Percentiles rank a stretch among this genome's conserved stretches.
These are phyloP conservation scores for Xylaria castorea DNA, from an alignment of 495 filamentous ascomycete genomes.

Conservation along the genomic window DNA sequence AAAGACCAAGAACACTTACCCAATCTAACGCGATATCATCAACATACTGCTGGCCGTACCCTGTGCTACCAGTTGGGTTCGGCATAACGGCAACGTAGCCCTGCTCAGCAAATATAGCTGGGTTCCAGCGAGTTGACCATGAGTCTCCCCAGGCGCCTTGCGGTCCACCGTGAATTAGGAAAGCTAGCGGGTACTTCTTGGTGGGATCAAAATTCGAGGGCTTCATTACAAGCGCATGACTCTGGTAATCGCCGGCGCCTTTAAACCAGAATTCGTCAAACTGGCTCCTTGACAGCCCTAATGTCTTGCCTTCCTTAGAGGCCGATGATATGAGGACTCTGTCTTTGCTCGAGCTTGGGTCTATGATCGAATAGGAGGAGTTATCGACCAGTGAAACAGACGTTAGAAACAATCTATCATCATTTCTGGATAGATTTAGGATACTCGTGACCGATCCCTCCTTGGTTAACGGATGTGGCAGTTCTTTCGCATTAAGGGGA, in stretches of 20 bases:
- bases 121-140: slow-evolving; percentile 93
- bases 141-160: slow-evolving; percentile 84
- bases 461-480: slow-evolving; percentile 63
- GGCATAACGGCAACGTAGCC: slow-evolving; percentile 88
- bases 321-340: slow-evolving; percentile 65
- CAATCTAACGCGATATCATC: slow-evolving; percentile 79
- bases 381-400: slow-evolving; percentile 73
- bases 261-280: slow-evolving; percentile 76
- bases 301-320: slow-evolving; percentile 69
- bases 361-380: slow-evolving; percentile 67
- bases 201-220: slow-evolving; percentile 76
- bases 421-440: slow-evolving; percentile 53
- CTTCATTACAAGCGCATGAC: slow-evolving; percentile 83
- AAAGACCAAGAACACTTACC: slow-evolving; percentile 36
- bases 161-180: slow-evolving; percentile 87
- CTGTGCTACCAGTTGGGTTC: slow-evolving; percentile 86
- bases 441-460: slow-evolving; percentile 67
- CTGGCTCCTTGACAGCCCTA: slow-evolving; percentile 68
- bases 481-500: slow-evolving; percentile 56
- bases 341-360: slow-evolving; percentile 53
- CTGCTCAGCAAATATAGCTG: slow-evolving; percentile 87
- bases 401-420: slow-evolving; percentile 66
- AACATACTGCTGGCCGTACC: slow-evolving; percentile 81
- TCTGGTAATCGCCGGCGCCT: slow-evolving; percentile 56
- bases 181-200: slow-evolving; percentile 81